Evolutionary conservation across 306 rosid genomes (phyloP), one percentile per base, ranked within the genome.

Genomic region (Potentilla sterilis): DNA sequence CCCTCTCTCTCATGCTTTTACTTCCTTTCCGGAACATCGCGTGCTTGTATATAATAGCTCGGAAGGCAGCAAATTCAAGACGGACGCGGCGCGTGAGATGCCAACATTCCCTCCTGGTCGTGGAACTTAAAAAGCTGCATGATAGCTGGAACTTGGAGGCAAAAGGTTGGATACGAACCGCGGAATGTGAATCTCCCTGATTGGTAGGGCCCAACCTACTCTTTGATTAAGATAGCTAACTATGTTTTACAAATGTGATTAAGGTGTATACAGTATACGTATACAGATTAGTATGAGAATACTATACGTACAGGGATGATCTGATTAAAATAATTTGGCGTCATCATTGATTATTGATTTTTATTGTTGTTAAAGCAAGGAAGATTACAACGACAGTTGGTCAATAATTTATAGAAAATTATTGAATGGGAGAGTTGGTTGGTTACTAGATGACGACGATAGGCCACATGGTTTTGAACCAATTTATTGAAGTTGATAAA

Each of bases 101-200:
- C 47, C 57, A 55, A 76, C 55, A 67, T n/a, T 9, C 32, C 19
- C 21, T 22, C n/a, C 1, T 42, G 75, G 49, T 12, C 70, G 34
- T 58, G 80, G 61, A 35, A 43, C 59, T 6, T 8, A 58, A 41
- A 24, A 68, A 6, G 52, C 1, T n/a, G 49, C 18, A 3, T 19
- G 4, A 1, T 46, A 72, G 75, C 81, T 65, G 78, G 78, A 81
- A 70, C 64, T 8, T 47, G 68, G 19, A 37, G 73, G 80, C 73
- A 24, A 52, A 34, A 42, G 62, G 69, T 75, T 75, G 80, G 71
- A 58, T 24, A 61, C 61, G 74, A 49, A 80, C 71, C 32, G 74
- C 62, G 32, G 22, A 40, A 2, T 13, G 12, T 4, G 41, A 61
- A 42, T 4, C 37, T 4, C 34, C 22, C 18, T 42, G 19, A 9